Evolutionary conservation across 2,329 filamentous ascomycete genomes (phyloP), one percentile per base, ranked within the genome.

Genomic region (Ceratocystis variospora): DNA sequence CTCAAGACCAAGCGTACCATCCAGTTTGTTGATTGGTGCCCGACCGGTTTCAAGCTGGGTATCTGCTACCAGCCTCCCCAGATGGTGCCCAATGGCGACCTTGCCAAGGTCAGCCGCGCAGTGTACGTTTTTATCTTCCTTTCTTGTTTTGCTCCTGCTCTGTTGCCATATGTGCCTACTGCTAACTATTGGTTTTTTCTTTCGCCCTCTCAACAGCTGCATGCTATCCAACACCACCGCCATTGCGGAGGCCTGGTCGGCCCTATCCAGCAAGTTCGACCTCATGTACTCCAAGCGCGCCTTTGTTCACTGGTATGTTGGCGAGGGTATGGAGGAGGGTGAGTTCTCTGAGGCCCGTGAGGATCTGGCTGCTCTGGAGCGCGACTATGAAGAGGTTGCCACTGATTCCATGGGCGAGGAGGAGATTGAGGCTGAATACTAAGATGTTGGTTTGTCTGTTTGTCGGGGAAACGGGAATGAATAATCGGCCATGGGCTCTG

Each of bases 231-330:
- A 99, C 85, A 99, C 94, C 73, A 99, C 94, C 64, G 93, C 94
- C 74, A 99, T 99, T 74, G 89, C 93, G 75, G 93, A 97, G 81
- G 94, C 94, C 70, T 99, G 94, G 94, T 92, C 89, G 70, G 91
- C 91, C 71, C 86, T 99, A 71, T 95, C 91, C 69, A 85, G 88
- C 85, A 99, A 99, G 83, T 99, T 99, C 82, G 94, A 99, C 76
- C 90, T 99, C 77, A 99, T 99, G 94, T 96, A 97, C 87, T 95
- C 90, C 78, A 99, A 99, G 88, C 94, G 94, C 82, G 94, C 94
- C 70, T 99, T 99, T 80, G 94, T 99, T 71, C 94, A 99, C 82
- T 99, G 94, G 94, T 99, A 97, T 75, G 94, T 99, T 76, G 94
- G 94, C 81, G 94, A 97, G 84, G 94, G 94, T 86, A 99, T 99